Base-by-base conservation (phyloP, 2,329 filamentous ascomycete species). In the Fusarium sp. region DNA sequence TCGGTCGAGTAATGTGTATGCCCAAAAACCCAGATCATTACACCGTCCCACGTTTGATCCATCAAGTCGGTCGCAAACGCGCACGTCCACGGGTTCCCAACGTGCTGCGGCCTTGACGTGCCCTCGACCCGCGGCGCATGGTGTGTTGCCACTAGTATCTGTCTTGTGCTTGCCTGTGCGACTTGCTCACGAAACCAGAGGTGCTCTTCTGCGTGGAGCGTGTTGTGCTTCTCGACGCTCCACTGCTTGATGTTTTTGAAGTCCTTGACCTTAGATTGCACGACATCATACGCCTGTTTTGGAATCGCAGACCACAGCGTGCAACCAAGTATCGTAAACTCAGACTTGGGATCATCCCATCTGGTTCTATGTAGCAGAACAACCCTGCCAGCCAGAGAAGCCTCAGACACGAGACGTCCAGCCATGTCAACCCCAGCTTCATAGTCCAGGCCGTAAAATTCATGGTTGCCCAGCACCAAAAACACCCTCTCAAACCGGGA, bases 261-360 rank as follows among this genome's bases (percentile, higher is more conserved):
- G 76, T 91, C 89, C 20, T 83, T 84, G 20, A 90, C 80, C 69
- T 81, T 86, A 40, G 77, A 77, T 52, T 79, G 63, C 16, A 91
- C 85, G 8, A 84, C 73, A 0, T 75, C 75, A 14, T 70, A 77
- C 6, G 81, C 80, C 3, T 83, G 78, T 0, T 81, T 70, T 0
- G 86, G 82, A 7, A 91, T 83, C 0, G 78, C 68, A 3, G 88
- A 89, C 86, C 88, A 90, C 1, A 91, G 81, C 3, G 88, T 89
- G 70, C 88, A 90, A 6, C 89, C 89, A 2, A 91, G 79, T 3
- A 91, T 78, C 3, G 84, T 87, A 11, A 89, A 47, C 22, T 74
- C 74, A 3, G 84, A 83, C 1, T 79, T 78, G 0, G 81, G 77
- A 14, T 86, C 83, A 58, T 79, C 73, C 65, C 81, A 84, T 11